Base-by-base conservation (phyloP, 139 green algal genomes). In the Asterochloris erici region DNA sequence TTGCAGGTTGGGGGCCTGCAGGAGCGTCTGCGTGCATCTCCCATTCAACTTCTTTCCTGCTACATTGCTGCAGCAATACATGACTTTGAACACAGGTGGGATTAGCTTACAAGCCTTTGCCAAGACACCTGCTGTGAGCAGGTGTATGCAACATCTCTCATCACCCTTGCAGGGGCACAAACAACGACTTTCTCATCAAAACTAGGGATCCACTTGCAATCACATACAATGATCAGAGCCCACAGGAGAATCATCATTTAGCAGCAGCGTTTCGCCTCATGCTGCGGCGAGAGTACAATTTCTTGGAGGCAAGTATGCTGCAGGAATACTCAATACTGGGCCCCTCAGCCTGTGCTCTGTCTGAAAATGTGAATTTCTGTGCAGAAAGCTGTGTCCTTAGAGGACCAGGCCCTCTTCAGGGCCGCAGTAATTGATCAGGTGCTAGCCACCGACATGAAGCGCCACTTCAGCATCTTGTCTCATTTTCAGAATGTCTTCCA, bases 111-210 rank as follows among this genome's bases (percentile, higher is more conserved):
- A 1, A 23, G 21, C 66, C 17, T 71, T 23, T 71, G 66, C 21
- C 66, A 71, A 71, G 66, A 26, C 66, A 23, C 21, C 21, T 71
- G 17, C 66, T 23, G 21, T 23, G 10, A 71, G 66, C 19, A 71
- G 66, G 2, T 71, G 19, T 69, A 21, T 71, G 66, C 66, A 71
- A 26, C 66, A 71, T 21, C 9, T 26, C 66, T 9, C 21, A 1
- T 23, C 21, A 71, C 66, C 10, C 21, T 71, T 23, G 17, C 19
- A 71, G 27, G 1, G 91, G 91, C 16, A 79, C 78, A 1, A 94
- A 91, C 85, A 95, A 95, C 80, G 88, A 92, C 86, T 95, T 89
- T 88, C 85, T 95, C n/a, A 82, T 83, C 68, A 83, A 82, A 13
- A 81, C 83, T 14, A 64, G 79, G 21, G 79, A 92, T 78, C 81